Evolutionary conservation across 176 grass and related monocot species (phyloP), one percentile per base, ranked within the genome.

Genomic region (Miscanthus lutarioriparius): DNA sequence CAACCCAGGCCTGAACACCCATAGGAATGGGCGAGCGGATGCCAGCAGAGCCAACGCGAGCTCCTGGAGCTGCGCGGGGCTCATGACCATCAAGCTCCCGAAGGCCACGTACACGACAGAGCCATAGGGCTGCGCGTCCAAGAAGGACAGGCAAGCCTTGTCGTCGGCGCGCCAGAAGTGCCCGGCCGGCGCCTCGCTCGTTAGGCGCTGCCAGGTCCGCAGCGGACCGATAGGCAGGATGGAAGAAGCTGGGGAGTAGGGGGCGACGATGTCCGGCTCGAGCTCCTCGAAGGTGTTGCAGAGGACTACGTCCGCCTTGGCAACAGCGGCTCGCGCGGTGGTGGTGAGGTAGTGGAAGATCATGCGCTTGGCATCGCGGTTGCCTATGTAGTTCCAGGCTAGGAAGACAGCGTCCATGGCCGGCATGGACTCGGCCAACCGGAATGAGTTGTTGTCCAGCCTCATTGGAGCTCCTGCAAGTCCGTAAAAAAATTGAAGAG

Each of bases 61-160:
- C 77, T 92, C 88, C 17, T 49, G 17, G 2, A 90, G 70, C 33
- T 88, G 91, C 7, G 39, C 39, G 2, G 53, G 51, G 32, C 75
- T 78, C 56, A 91, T 86, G 71, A 83, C 23, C 1, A 83, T 79
- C 9, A 90, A 27, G 35, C 92, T 94, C 0, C 92, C 89, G 6
- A 94, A 94, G 1, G 92, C 86, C 3, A 91, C 73, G 6, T 91
- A 94, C 23, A 89, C 45, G 1, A 89, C 89, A 1, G 82, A 91
- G 28, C 82, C 72, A 0, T 2, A 8, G 2, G 75, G 63, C 17
- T 93, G 91, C 20, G 74, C 75, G 0, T 97, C 87, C 0, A 97
- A 87, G 69, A 90, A 91, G n/a, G 70, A 37, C 51, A 86, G 51
- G 75, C 91, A 91, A 0, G 39, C 2, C 1, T 6, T 20, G 8